These are phyloP conservation scores for Salix exigua DNA, from an alignment of 345 rosid species.

Conservation along the genomic window DNA sequence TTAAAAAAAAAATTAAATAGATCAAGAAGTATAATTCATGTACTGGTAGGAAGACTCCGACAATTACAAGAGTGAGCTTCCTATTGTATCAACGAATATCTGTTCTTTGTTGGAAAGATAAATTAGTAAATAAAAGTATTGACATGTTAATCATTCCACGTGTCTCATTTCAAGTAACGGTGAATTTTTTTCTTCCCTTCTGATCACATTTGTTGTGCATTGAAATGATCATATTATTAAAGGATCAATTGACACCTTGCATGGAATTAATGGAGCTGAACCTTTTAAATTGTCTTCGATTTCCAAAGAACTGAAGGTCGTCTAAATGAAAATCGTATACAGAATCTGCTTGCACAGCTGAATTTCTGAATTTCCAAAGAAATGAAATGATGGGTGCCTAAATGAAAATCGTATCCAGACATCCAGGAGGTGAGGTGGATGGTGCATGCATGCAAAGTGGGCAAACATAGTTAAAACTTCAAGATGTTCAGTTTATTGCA, in stretches of 20 bases:
- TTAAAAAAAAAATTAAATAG: too few relatives aligned
- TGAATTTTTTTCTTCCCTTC: neutral
- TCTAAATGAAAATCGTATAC: too few relatives aligned
- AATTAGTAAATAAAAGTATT: neutral
- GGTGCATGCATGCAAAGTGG: too few relatives aligned
- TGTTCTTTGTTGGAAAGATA: neutral
- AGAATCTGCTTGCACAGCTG: too few relatives aligned
- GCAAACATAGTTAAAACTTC: neutral
- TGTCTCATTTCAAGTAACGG: neutral
- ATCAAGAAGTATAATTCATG: too few relatives aligned
- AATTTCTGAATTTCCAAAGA: too few relatives aligned
- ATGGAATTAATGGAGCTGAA: neutral
- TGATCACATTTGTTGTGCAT: neutral
- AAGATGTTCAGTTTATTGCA: constrained; percentile 17
- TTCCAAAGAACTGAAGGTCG: too few relatives aligned
- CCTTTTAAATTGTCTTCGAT: too few relatives aligned
- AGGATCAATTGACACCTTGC: neutral
- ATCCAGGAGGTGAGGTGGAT: neutral
- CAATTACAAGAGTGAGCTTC: neutral
- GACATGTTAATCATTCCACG: neutral
- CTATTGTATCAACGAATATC: neutral
- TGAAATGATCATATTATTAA: too few relatives aligned
- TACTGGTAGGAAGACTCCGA: neutral
- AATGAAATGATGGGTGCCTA: too few relatives aligned
- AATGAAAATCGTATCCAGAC: neutral